A percentile compares a stretch with the other conserved stretches of the same genome.
These are phyloP conservation scores for Terana coerulea DNA, from an alignment of 768 basidiomycete species.

Conservation along the genomic window DNA sequence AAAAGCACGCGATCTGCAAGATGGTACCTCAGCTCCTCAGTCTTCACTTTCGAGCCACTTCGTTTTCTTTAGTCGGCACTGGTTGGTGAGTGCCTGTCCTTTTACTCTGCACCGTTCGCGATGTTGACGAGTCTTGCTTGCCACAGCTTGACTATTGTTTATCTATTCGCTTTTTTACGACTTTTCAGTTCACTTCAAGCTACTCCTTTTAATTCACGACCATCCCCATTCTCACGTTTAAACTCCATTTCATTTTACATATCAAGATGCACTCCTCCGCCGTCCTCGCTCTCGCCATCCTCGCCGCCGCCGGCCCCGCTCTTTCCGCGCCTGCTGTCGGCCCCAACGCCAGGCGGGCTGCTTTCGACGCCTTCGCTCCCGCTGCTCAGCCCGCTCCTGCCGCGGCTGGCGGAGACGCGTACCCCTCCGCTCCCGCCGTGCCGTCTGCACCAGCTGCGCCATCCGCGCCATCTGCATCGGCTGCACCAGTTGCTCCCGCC, in stretches of 20 bases:
- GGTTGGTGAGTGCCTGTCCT: conserved; percentile 8
- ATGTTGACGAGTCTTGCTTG: background rate
- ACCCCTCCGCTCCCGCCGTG: background rate
- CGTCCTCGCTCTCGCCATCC: conserved; percentile 9
- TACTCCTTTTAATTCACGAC: conserved; percentile 4
- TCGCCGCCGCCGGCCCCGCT: conserved; percentile 2
- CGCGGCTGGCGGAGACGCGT: background rate
- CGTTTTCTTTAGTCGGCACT: conserved; percentile 8
- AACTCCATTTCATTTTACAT: too few species aligned
- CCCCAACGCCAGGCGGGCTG: background rate
- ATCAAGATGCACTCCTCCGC: conserved; percentile 8
- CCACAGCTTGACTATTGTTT: conserved; percentile 4
- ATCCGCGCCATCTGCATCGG: too few species aligned
- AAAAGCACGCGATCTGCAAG: background rate
- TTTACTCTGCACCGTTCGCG: background rate
- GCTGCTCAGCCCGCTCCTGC: background rate
- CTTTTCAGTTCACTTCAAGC: background rate
- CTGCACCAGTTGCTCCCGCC: too few species aligned
- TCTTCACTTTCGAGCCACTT: conserved; percentile 8
- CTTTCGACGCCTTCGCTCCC: background rate
- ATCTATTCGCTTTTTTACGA: conserved; percentile 8
- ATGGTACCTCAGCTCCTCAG: conserved; percentile 7
- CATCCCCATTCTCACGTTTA: background rate
- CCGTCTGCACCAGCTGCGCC: too few species aligned
- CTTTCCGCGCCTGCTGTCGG: background rate